Base-by-base conservation (phyloP, 1,284 basidiomycete species). In the Volvariella volvacea region DNA sequence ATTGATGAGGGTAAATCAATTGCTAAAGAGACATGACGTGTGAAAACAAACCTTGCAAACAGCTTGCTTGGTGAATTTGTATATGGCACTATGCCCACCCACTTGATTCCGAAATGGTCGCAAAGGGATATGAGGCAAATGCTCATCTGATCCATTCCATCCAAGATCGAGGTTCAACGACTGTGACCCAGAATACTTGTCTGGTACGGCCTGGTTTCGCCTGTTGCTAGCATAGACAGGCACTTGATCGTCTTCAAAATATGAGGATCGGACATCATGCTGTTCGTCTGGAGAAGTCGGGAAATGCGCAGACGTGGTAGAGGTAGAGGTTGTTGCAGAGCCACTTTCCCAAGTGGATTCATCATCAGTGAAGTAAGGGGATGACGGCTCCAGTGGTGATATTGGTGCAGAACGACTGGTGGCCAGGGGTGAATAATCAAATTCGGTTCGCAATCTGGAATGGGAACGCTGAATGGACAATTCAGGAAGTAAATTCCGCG, bases 81-180 rank as follows among this genome's bases (percentile, higher is more conserved):
- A 99, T 57, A 99, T 97, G 49, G 92, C 88, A 54, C 81, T 92
- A 64, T 99, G 95, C 1, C 95, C 95, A 34, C 95, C 95, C 19
- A 99, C 95, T 65, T 98, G 94, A 59, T 99, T 97, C 45, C 91
- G 83, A 66, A 96, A 99, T 1, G 96, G 96, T 46, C 90, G 84
- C 3, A 99, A 71, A 30, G 95, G 95, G 38, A 99, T 93, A 44
- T 92, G 90, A n/a, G 90, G 88, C 39, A 88, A 65, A 47, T 71
- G 70, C 45, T 79, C 77, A 46, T 78, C 71, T 10, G 74, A 68
- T 28, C 65, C 52, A 39, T 39, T 71, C 67, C 22, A 74, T 61
- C 69, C 58, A 49, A 72, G 53, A 43, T 68, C 62, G 22, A 36
- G 15, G 7, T 36, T n/a, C 7, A 36, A 15, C 6, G 34, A 16